A percentile compares a stretch with the other conserved stretches of the same genome.
Evolutionary conservation across 1,139 yeast genomes (phyloP).

Genomic region (Debaryomycetaceae sp.): DNA sequence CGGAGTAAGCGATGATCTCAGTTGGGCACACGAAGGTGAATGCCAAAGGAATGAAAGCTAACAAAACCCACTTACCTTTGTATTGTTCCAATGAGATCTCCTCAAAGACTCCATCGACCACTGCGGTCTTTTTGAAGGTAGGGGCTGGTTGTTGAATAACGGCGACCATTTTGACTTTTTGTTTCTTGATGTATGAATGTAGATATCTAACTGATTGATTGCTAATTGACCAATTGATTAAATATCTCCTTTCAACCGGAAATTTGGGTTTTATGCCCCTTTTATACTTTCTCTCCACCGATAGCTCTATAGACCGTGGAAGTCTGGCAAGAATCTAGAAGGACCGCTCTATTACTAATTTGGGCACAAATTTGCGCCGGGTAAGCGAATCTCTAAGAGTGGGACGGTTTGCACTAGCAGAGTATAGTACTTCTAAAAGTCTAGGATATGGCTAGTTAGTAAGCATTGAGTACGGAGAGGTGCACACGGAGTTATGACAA

Average conservation of each 20-base stretch:
- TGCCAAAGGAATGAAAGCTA: slow-evolving; percentile 97
- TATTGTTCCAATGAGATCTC: slow-evolving; percentile 90
- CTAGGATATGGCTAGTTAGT: too few relatives aligned
- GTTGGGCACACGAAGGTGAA: slow-evolving; percentile 99
- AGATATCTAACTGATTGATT: too few relatives aligned
- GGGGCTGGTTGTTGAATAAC: slow-evolving; percentile 95
- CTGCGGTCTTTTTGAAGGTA: slow-evolving; percentile 92
- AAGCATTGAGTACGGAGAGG: too few relatives aligned
- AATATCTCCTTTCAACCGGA: too few relatives aligned
- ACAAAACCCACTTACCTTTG: slow-evolving; percentile 96
- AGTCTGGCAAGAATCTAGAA: slow-evolving; percentile 9
- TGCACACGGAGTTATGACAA: too few relatives aligned
- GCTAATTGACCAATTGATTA: too few relatives aligned
- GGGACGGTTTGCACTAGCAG: too few relatives aligned
- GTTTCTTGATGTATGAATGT: background rate
- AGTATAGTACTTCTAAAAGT: too few relatives aligned
- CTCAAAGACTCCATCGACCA: slow-evolving; percentile 91
- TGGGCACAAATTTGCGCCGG: slow-evolving; percentile 4
- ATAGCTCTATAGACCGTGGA: background rate
- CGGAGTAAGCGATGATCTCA: slow-evolving; percentile 97
- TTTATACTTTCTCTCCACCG: background rate
- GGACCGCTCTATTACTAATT: slow-evolving; percentile 14
- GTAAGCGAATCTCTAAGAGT: background rate
- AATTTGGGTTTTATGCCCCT: background rate
- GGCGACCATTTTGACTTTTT: slow-evolving; percentile 63